Evolutionary conservation across 805 yeast species (phyloP), one percentile per base, ranked within the genome.

Genomic region (Pichia manshurica): DNA sequence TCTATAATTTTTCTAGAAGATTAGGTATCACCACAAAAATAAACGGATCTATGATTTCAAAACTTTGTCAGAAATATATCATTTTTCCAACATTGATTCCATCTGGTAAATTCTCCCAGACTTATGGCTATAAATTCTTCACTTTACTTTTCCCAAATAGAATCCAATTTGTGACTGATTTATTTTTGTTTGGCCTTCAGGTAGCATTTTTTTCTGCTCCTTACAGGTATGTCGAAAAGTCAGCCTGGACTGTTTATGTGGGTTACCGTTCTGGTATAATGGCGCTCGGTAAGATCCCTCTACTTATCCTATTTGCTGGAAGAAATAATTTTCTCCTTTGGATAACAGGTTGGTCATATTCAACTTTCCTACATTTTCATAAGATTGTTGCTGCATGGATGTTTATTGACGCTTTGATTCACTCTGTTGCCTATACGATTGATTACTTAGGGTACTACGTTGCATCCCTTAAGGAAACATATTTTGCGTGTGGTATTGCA

Each of bases 321-420:
- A 62, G 77, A 50, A 73, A 73, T 55, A 72, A 71, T 58, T 60
- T 73, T 44, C 58, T 71, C 47, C 64, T 61, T 43, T 73, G 66
- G 62, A 25, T 72, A 19, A 68, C 77, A 12, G 74, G 76, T 1
- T 69, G 74, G 69, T 55, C 62, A 10, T 69, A 66, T 48, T 53
- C 72, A 3, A 61, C 72, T 35, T 73, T 73, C 54, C 56, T 79
- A 56, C 69, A 72, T 25, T 77, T 76, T 57, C 96, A 87, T 63
- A 82, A 74, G 61, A 34, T 40, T 28, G 20, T 40, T 40, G 43
- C 43, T 78, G 86, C 85, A 56, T 69, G 72, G 3, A 67, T 73
- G 60, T 57, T 68, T 42, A 19, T 71, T 29, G 58, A 72, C 53
- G 59, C 63, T 29, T 44, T 72, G 20, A 56, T 70, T n/a, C 79